phyloP scores from a whole-genome alignment of 306 rosid genomes.

The Pterocarpus macrocarpus region DNA sequence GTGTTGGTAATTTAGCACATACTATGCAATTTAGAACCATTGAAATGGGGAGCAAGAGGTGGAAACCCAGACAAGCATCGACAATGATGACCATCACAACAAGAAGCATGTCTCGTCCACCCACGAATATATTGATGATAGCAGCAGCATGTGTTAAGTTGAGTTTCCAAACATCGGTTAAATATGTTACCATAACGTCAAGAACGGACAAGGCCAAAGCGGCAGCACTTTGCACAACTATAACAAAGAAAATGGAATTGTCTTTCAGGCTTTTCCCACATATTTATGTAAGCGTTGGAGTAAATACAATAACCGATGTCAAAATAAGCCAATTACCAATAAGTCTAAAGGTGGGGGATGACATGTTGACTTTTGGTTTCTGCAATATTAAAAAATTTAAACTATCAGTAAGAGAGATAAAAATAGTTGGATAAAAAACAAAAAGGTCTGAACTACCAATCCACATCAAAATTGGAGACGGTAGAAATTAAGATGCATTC shows the following conservation, averaged over 20 bases:
- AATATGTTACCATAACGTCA: slow-evolving; percentile 34
- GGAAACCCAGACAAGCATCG: slow-evolving; percentile 7
- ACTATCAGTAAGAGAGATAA: too few species aligned
- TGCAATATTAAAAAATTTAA: too few species aligned
- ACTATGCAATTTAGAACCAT: slow-evolving; percentile 8
- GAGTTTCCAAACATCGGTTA: slow-evolving; percentile 21
- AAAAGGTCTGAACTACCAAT: too few species aligned
- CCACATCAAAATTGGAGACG: too few species aligned
- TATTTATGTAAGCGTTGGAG: too few species aligned
- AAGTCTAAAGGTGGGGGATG: not conserved
- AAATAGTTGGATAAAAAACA: too few species aligned
- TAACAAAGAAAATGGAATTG: too few species aligned
- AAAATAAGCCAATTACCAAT: not conserved
- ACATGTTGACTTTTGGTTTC: too few species aligned
- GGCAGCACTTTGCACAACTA: not conserved
- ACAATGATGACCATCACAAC: slow-evolving; percentile 6
- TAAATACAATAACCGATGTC: too few species aligned
- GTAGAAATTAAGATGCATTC: too few species aligned
- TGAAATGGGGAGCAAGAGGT: not conserved
- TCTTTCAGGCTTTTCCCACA: too few species aligned
- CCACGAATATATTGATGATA: slow-evolving; percentile 19
- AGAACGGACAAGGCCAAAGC: not conserved
- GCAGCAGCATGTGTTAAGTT: slow-evolving; percentile 28
- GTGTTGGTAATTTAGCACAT: not conserved
- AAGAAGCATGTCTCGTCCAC: slow-evolving; percentile 8